Evolutionary conservation across 345 rosid species (phyloP).

Genomic region (Ricinus communis): DNA sequence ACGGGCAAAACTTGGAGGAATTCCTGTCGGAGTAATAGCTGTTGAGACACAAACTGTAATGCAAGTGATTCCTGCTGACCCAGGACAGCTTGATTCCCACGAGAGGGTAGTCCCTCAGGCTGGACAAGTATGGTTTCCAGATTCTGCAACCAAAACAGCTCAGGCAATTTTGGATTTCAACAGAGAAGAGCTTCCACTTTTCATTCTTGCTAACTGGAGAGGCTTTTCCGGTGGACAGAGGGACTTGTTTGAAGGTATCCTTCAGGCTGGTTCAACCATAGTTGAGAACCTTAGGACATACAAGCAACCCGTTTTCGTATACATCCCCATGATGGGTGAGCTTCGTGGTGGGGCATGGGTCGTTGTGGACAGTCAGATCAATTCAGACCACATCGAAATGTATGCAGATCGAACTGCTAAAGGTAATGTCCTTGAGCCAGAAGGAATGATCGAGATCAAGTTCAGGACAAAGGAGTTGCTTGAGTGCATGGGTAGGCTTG

Average conservation of each 20-base stretch:
- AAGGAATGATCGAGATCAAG: constrained; percentile 95
- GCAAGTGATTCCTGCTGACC: constrained; percentile 99
- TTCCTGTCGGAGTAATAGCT: constrained; percentile 95
- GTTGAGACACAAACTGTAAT: constrained; percentile 98
- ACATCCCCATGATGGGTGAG: constrained; percentile 98
- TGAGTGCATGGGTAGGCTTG: constrained; percentile 99
- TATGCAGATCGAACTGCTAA: constrained; percentile 92
- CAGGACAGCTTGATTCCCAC: constrained; percentile 99
- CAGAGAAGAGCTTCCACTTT: constrained; percentile 89
- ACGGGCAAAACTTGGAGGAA: constrained; percentile 98
- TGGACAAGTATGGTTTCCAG: constrained; percentile 99
- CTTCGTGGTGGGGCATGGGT: constrained; percentile 99
- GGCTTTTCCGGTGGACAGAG: constrained; percentile 99
- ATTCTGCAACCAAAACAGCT: constrained; percentile 95
- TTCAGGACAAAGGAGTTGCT: constrained; percentile 87
- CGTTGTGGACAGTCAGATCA: constrained; percentile 91
- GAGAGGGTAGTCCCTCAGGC: constrained; percentile 99
- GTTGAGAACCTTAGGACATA: constrained; percentile 97
- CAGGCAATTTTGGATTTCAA: constrained; percentile 97
- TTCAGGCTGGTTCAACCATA: constrained; percentile 97
- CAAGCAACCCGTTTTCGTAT: constrained; percentile 94
- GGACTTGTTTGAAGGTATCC: constrained; percentile 98
- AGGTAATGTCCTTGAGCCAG: constrained; percentile 98
- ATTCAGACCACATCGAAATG: constrained; percentile 95
- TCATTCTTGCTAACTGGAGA: constrained; percentile 98